phyloP scores from a whole-genome alignment of 1,284 basidiomycete genomes.

The Heterobasidion occidentale region DNA sequence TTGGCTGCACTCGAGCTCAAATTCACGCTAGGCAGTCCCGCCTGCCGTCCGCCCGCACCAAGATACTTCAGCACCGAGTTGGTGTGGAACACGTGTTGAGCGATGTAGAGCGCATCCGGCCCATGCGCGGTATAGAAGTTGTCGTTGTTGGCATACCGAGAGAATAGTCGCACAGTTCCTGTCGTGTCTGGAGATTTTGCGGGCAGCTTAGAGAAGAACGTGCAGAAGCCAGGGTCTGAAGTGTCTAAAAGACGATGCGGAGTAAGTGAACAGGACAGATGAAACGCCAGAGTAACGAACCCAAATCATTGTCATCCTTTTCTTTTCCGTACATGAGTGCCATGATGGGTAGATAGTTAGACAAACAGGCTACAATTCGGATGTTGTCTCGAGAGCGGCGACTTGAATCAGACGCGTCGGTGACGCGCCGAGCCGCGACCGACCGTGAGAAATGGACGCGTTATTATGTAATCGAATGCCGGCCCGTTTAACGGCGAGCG shows the following conservation, averaged over 20 bases:
- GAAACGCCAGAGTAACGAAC: background rate
- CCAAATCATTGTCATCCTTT: conserved; percentile 43
- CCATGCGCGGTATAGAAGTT: conserved; percentile 91
- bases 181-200: conserved; percentile 55
- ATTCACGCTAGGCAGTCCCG: conserved; percentile 71
- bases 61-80: conserved; percentile 83
- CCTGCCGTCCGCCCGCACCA: conserved; percentile 47
- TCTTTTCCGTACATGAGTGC: conserved; percentile 66
- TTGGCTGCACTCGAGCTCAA: conserved; percentile 82
- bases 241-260: conserved; percentile 5
- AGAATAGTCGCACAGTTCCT: conserved; percentile 80
- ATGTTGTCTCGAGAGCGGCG: too few relatives aligned
- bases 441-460: conserved; percentile 1
- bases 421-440: conserved; percentile 2
- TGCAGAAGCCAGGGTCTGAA: conserved; percentile 62
- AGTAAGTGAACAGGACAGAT: background rate
- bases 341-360: conserved; percentile 23
- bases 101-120: conserved; percentile 82
- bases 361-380: too few relatives aligned
- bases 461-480: conserved; percentile 5
- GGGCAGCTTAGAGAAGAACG: conserved; percentile 65
- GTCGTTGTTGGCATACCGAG: conserved; percentile 40
- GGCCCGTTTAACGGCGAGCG: too few relatives aligned
- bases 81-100: conserved; percentile 79
- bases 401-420: background rate